A percentile compares a stretch with the other conserved stretches of the same genome.
Evolutionary conservation across 1,284 basidiomycete genomes (phyloP).

Genomic region (Caloboletus firmus): DNA sequence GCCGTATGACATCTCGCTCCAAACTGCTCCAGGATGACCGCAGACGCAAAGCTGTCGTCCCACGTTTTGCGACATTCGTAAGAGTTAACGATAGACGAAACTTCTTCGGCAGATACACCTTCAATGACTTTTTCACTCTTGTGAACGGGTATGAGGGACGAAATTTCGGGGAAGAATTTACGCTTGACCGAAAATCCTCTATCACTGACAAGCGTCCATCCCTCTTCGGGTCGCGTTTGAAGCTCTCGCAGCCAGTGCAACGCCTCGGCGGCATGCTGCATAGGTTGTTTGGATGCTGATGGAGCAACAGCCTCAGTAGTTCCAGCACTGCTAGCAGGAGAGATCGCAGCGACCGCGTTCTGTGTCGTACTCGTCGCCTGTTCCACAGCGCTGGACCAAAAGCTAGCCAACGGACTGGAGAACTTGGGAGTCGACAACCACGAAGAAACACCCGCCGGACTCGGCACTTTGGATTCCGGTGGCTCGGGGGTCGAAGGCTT

Average conservation of each 20-base stretch:
- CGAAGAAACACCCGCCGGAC: conserved; percentile 10
- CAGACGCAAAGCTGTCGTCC: conserved; percentile 82
- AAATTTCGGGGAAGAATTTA: conserved; percentile 76
- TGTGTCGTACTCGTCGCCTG: conserved; percentile 70
- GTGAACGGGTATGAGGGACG: conserved; percentile 81
- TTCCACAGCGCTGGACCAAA: conserved; percentile 75
- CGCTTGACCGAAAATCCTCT: conserved; percentile 81
- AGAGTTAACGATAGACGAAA: conserved; percentile 71
- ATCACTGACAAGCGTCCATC: conserved; percentile 82
- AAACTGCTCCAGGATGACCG: conserved; percentile 74
- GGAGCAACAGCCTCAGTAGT: conserved; percentile 43
- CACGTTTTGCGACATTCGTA: conserved; percentile 75
- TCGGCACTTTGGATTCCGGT: conserved; percentile 12
- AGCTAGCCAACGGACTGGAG: conserved; percentile 67
- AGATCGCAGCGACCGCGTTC: conserved; percentile 69
- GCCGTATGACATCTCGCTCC: conserved; percentile 74
- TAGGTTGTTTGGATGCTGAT: conserved; percentile 59
- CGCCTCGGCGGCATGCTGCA: conserved; percentile 79
- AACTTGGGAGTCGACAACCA: conserved; percentile 61
- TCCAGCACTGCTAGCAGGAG: conserved; percentile 45
- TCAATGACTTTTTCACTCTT: conserved; percentile 92
- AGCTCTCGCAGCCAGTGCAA: conserved; percentile 78
- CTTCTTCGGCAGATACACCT: conserved; percentile 91
- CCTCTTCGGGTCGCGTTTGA: conserved; percentile 59
- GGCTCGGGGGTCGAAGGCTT: conserved; percentile 23